Conservation (phyloP, 2,329 filamentous ascomycete species). For the Rasamsonia emersonii region DNA sequence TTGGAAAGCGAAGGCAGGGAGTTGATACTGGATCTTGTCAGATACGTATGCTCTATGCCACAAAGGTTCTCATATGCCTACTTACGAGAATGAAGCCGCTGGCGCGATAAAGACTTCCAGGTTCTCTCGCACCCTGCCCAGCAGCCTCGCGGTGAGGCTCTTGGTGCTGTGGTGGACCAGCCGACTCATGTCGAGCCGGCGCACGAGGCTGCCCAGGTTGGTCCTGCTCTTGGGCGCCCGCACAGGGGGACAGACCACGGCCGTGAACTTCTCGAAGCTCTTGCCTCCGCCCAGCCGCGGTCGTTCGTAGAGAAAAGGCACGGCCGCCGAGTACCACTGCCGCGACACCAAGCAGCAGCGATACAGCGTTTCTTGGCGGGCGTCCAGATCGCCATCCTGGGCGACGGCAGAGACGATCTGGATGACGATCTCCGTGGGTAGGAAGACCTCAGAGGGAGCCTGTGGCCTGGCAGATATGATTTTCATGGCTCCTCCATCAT, state of each 20-base stretch:
- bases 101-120: slow-evolving; percentile 51
- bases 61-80: slow-evolving; percentile 6
- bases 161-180: slow-evolving; percentile 54
- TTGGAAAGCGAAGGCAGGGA: slow-evolving; percentile 47
- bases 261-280: slow-evolving; percentile 47
- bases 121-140: slow-evolving; percentile 45
- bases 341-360: slow-evolving; percentile 45
- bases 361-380: slow-evolving; percentile 40
- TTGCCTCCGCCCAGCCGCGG: slow-evolving; percentile 42
- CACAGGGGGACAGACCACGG: slow-evolving; percentile 44
- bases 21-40: slow-evolving; percentile 38
- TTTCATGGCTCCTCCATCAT: slow-evolving; percentile 9
- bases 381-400: slow-evolving; percentile 13
- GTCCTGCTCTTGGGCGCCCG: slow-evolving; percentile 39
- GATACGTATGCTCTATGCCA: neutral
- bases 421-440: slow-evolving; percentile 48
- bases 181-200: slow-evolving; percentile 42
- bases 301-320: slow-evolving; percentile 43
- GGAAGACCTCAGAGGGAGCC: slow-evolving; percentile 8
- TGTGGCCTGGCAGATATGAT: neutral
- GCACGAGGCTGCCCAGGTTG: slow-evolving; percentile 41
- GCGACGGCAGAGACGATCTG: slow-evolving; percentile 40
- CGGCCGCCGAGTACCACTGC: slow-evolving; percentile 49
- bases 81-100: slow-evolving; percentile 48
- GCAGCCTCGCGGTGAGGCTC: slow-evolving; percentile 48